Base-by-base conservation (phyloP, 2,329 filamentous ascomycete genomes). In the Diaporthe helianthi region DNA sequence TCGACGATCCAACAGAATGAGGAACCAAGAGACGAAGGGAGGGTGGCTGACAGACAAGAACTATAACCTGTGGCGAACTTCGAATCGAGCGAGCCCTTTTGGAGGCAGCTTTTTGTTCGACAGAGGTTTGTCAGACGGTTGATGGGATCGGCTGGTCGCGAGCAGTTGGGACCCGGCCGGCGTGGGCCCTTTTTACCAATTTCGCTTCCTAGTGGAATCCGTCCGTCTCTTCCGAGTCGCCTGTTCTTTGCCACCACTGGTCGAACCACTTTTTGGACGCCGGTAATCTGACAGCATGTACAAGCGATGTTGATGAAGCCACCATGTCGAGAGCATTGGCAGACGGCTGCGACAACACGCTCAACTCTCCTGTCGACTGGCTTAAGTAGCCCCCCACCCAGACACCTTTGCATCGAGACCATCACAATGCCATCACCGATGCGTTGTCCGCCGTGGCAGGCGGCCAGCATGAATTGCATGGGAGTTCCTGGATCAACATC, bases 211-310 rank as follows among this genome's bases (percentile, higher is more conserved):
- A 66, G 69, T 58, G 61, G 44, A 67, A 49, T 64, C 63, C 36
- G 44, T 63, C 63, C 67, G 69, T 65, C 26, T 53, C 67, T 71
- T 65, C 69, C 69, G 69, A 49, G 64, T 71, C 69, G 68, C 63
- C 67, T 71, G 69, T 71, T 71, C 63, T 69, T 69, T 69, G 69
- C 69, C 69, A 71, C 69, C 33, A n/a, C 65, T 58, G 52, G 52
- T 71, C 69, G 69, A 64, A 71, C 69, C 69, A 71, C 69, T 69
- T 69, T 71, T 55, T 22, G 41, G 26, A 26, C 19, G 58, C 58
- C 41, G 58, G 47, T 41, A 61, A 61, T 61, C 58, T 13, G 58
- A 61, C 26, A 47, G 58, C 58, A 15, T 24, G 58, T 33, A 49
- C 29, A n/a, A 49, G 41, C 65, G 41, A 51, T 38, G 38, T 19